Conservation (phyloP, 2,329 filamentous ascomycete species). For the Clarireedia homoeocarpa region DNA sequence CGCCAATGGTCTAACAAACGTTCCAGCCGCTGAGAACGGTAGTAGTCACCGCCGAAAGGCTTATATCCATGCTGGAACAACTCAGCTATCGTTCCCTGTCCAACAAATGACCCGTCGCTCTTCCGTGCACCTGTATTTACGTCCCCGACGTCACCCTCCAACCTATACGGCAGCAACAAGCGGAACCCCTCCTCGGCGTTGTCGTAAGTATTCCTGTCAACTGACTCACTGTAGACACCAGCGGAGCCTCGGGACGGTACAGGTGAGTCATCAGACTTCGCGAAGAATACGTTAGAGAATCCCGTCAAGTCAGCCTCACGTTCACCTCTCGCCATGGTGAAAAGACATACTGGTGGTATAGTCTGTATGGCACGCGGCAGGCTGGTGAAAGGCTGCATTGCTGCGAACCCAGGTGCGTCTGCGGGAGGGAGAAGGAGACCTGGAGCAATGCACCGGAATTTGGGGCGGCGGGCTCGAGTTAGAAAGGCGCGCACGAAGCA, state of each 20-base stretch:
- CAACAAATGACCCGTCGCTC: conserved; percentile 1
- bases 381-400: neutral
- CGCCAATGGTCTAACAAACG: conserved; percentile 8
- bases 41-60: neutral
- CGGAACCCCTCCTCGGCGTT: neutral
- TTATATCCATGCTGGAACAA: conserved; percentile 6
- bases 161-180: neutral
- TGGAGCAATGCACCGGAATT: conserved; percentile 9
- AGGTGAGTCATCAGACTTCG: neutral
- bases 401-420: neutral
- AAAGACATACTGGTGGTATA: neutral
- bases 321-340: neutral
- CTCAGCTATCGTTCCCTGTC: neutral
- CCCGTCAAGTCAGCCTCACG: neutral
- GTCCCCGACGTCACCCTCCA: neutral
- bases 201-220: conserved; percentile 6
- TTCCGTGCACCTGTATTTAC: neutral
- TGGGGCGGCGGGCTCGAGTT: neutral
- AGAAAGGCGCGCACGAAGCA: conserved; percentile 8
- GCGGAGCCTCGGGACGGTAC: neutral
- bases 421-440: conserved; percentile 7
- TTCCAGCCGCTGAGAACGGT: conserved; percentile 5
- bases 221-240: conserved; percentile 4
- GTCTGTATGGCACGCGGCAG: neutral
- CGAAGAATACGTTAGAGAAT: neutral